Evolutionary conservation across 495 filamentous ascomycete genomes (phyloP).

Genomic region (Hypoxylon fuscum): DNA sequence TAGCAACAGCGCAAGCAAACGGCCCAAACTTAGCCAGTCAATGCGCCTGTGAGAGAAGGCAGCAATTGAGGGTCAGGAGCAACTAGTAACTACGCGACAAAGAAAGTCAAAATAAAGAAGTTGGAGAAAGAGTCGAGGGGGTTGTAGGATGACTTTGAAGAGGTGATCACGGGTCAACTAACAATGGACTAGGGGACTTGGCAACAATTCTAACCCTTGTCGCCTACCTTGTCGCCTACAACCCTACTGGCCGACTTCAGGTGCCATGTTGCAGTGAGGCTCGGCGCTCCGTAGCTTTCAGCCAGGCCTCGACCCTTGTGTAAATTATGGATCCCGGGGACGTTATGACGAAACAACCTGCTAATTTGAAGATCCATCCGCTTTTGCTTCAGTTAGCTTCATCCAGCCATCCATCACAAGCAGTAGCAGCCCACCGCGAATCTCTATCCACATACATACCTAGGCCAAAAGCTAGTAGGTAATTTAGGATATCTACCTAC

Average conservation of each 20-base stretch:
- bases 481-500: background rate
- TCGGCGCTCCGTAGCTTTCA: background rate
- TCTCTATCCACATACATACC: too few relatives aligned
- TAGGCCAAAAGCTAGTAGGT: background rate
- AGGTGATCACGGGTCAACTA: constrained; percentile 23
- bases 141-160: constrained; percentile 15
- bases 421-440: too few relatives aligned
- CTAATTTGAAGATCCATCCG: background rate
- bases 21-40: background rate
- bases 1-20: constrained; percentile 2
- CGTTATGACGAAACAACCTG: background rate
- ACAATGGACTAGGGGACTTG: constrained; percentile 5
- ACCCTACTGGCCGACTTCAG: background rate
- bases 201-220: background rate
- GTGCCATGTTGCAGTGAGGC: constrained; percentile 1
- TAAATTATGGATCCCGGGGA: background rate
- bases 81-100: too few relatives aligned
- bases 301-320: background rate
- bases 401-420: too few relatives aligned
- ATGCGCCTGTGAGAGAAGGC: background rate
- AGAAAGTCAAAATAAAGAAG: constrained; percentile 9
- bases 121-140: constrained; percentile 6
- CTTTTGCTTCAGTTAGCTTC: too few relatives aligned
- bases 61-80: too few relatives aligned
- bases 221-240: background rate